These are phyloP conservation scores for Cucumis cinereus DNA, from an alignment of 306 rosid species.

Conservation along the genomic window DNA sequence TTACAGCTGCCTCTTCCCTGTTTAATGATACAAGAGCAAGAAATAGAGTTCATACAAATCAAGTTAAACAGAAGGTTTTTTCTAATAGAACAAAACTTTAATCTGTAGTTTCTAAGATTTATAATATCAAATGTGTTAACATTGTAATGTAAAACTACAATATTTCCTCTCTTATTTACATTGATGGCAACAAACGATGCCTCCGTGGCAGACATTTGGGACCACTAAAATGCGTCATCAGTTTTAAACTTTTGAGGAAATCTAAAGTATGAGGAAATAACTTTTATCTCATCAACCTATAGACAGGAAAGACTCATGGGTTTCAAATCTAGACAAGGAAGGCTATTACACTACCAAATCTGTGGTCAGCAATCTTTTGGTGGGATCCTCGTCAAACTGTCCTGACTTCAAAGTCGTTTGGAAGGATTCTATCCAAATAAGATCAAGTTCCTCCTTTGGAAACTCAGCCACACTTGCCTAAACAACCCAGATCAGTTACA, in stretches of 20 bases:
- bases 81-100: neutral
- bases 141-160: neutral
- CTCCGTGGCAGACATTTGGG: neutral
- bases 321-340: neutral
- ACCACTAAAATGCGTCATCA: neutral
- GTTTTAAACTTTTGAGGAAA: neutral
- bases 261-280: neutral
- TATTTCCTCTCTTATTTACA: neutral
- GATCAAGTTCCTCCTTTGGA: neutral
- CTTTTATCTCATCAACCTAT: neutral
- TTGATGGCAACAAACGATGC: neutral
- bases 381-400: neutral
- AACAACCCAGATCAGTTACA: neutral
- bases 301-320: neutral
- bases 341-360: neutral
- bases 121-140: neutral
- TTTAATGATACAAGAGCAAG: slow-evolving; percentile 11
- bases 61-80: neutral
- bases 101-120: neutral
- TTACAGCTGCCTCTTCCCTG: slow-evolving; percentile 93
- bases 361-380: neutral
- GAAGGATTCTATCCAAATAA: neutral
- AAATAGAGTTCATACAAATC: neutral
- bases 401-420: neutral
- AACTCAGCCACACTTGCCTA: neutral